A percentile compares a stretch with the other conserved stretches of the same genome.
Evolutionary conservation across 345 rosid genomes (phyloP).

Genomic region (Lepidium didymum): DNA sequence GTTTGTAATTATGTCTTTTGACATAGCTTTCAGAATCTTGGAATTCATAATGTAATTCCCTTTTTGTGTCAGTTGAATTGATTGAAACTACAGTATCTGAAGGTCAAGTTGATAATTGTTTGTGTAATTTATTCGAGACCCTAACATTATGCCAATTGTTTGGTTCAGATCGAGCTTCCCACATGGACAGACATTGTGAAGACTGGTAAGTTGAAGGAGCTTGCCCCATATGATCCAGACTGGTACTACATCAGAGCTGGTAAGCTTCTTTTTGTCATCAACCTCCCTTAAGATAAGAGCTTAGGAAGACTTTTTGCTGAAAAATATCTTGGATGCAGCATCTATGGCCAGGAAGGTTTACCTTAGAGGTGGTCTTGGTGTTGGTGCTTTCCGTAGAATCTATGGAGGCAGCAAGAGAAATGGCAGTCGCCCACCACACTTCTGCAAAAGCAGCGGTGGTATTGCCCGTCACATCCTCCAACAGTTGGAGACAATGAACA

Average conservation of each 20-base stretch:
- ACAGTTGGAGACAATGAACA: conserved; percentile 64
- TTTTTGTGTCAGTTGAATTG: neutral
- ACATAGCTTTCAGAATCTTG: neutral
- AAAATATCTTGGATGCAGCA: conserved; percentile 29
- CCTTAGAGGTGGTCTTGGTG: conserved; percentile 88
- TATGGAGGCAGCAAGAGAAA: conserved; percentile 88
- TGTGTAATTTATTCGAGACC: neutral
- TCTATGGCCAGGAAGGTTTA: conserved; percentile 93
- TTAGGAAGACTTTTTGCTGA: too few species aligned
- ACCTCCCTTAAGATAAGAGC: too few species aligned
- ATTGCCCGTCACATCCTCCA: conserved; percentile 82
- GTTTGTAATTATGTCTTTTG: neutral
- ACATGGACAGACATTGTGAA: conserved; percentile 85
- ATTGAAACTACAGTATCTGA: neutral
- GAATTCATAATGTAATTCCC: neutral
- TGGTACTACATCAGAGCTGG: conserved; percentile 88
- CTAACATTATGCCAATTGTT: neutral
- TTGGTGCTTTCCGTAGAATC: conserved; percentile 73
- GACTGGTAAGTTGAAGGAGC: conserved; percentile 73
- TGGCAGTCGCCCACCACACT: conserved; percentile 78
- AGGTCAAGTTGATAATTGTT: neutral
- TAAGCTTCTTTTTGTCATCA: neutral
- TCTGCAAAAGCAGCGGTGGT: conserved; percentile 87
- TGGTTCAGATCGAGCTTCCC: conserved; percentile 74
- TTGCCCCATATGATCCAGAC: conserved; percentile 89